A percentile compares a stretch with the other conserved stretches of the same genome.
phyloP scores from a whole-genome alignment of 2,329 filamentous ascomycete species.

The Trichoderma semiorbis region DNA sequence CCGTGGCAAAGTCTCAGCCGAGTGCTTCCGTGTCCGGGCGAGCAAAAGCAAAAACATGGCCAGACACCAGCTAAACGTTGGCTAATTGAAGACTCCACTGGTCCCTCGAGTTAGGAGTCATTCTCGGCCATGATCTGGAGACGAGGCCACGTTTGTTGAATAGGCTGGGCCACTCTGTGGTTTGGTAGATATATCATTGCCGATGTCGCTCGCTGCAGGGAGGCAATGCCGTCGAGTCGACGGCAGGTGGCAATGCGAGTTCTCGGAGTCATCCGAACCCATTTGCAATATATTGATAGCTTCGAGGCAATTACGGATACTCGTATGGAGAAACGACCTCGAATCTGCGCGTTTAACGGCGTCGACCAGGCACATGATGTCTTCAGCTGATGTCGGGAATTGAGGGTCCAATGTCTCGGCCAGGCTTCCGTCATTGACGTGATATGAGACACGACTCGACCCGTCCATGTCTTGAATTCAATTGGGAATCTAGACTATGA shows the following conservation, averaged over 20 bases:
- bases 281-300: not conserved
- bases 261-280: not conserved
- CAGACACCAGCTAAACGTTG: not conserved
- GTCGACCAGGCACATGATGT: not conserved
- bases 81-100: not conserved
- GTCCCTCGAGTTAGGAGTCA: not conserved
- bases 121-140: not conserved
- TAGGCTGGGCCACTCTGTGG: too few relatives aligned
- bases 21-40: constrained; percentile 7
- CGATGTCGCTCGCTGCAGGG: not conserved
- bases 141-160: not conserved
- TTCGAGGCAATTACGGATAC: not conserved
- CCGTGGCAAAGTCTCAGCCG: constrained; percentile 6
- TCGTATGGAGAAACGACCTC: not conserved
- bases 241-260: not conserved
- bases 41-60: not conserved
- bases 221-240: not conserved
- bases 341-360: not conserved
- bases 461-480: not conserved
- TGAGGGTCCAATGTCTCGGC: not conserved
- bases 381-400: not conserved
- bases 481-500: not conserved
- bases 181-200: too few relatives aligned
- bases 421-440: not conserved
- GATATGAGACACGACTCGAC: not conserved